phyloP scores from a whole-genome alignment of 2,329 filamentous ascomycete species.

The Passalora sequoiae region DNA sequence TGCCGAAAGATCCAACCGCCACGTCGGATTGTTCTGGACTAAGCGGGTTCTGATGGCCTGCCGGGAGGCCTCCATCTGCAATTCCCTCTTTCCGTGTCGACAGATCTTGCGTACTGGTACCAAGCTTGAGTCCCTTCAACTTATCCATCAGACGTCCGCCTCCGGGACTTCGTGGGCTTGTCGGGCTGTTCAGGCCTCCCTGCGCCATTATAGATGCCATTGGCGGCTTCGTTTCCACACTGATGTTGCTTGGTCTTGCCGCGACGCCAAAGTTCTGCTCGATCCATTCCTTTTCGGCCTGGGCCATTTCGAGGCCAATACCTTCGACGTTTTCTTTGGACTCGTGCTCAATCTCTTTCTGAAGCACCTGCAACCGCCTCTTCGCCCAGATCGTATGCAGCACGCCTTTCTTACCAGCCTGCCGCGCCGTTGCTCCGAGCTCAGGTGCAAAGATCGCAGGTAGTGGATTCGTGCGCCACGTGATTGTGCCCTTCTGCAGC shows the following conservation, averaged over 20 bases:
- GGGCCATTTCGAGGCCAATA: conserved; percentile 75
- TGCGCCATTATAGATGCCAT: conserved; percentile 25
- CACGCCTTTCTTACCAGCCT: conserved; percentile 71
- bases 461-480: conserved; percentile 67
- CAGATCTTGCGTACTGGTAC: conserved; percentile 53
- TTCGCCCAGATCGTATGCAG: conserved; percentile 89
- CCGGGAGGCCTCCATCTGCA: conserved; percentile 9
- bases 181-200: conserved; percentile 45
- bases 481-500: conserved; percentile 46
- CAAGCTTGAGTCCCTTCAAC: conserved; percentile 70
- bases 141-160: conserved; percentile 72
- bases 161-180: conserved; percentile 56
- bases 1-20: conserved; percentile 56
- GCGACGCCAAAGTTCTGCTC: conserved; percentile 68
- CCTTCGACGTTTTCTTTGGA: conserved; percentile 70
- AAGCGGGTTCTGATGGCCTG: conserved; percentile 45
- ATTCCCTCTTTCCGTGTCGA: conserved; percentile 12
- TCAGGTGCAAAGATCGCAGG: conserved; percentile 81
- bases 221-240: conserved; percentile 30
- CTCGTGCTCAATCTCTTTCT: conserved; percentile 71
- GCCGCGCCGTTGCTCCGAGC: conserved; percentile 60
- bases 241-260: conserved; percentile 39
- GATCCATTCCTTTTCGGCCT: conserved; percentile 81
- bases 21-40: conserved; percentile 61
- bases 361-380: conserved; percentile 67